Evolutionary conservation across 2,329 filamentous ascomycete genomes (phyloP), one percentile per base, ranked within the genome.

Genomic region (Apiospora pterosperma): DNA sequence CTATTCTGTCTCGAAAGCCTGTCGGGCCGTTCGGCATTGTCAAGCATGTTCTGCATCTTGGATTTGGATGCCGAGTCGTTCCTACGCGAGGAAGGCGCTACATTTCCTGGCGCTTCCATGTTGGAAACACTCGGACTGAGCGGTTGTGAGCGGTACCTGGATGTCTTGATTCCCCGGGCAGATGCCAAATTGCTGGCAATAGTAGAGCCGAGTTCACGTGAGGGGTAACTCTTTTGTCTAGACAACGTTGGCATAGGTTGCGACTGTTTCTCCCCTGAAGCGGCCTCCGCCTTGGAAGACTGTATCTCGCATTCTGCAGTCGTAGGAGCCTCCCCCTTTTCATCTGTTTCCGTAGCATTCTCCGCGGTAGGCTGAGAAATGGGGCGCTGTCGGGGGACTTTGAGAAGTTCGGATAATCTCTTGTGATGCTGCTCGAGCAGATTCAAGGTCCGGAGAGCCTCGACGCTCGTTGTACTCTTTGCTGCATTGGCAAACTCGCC

Each of bases 131-230:
- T 90, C 0, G 92, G 90, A 5, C 87, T 90, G 12, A 89, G 84
- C 2, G 90, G 90, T 66, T 90, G 88, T 28, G 88, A 85, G 66
- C 89, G 84, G 65, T 88, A 85, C 66, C 84, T 85, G 63, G 85
- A 83, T 10, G 48, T 55, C 25, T 85, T 84, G 70, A 97, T 97
- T 21, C 93, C 93, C 68, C 93, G 85, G 36, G 93, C 93, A 16
- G 92, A 93, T 16, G 93, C 93, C 52, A 97, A 80, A 72, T 96
- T 96, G 78, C 88, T 97, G 31, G 92, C 93, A 67, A 97, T 96
- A 1, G 93, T 96, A 0, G 92, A 92, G 3, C 90, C 88, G 65
- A 90, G 81, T 65, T 94, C 90, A 64, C 92, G 88, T 31, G 87
- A 82, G 76, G 87, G 74, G 80, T 84, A 82, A 36, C 81, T 80